phyloP scores from a whole-genome alignment of 495 filamentous ascomycete species.

The Annulohypoxylon stygium region DNA sequence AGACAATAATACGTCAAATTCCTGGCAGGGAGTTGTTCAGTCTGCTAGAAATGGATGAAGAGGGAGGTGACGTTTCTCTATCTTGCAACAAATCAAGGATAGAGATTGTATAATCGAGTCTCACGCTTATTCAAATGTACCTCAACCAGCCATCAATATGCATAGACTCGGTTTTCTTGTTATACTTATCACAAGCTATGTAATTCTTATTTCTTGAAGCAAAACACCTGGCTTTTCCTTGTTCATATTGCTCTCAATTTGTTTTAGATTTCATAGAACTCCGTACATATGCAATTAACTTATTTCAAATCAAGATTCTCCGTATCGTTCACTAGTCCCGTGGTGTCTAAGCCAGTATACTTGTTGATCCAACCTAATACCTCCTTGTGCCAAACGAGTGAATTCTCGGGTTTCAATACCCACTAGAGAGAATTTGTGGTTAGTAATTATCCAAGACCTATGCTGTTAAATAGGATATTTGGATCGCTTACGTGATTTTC shows the following conservation, averaged over 20 bases:
- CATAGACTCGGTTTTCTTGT: not conserved
- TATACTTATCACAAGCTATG: not conserved
- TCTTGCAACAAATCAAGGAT: not conserved
- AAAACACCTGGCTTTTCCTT: not conserved
- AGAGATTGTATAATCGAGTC: not conserved
- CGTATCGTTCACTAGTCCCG: constrained; percentile 31
- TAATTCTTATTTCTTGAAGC: not conserved
- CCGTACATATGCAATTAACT: not conserved
- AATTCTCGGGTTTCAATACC: constrained; percentile 94
- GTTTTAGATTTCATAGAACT: not conserved
- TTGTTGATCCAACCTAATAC: constrained; percentile 93
- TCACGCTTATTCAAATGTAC: no score
- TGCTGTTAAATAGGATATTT: not conserved
- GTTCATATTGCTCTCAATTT: not conserved
- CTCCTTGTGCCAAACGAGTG: constrained; percentile 88
- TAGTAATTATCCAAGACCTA: constrained; percentile 11
- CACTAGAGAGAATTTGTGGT: constrained; percentile 66
- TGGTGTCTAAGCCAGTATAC: constrained; percentile 69
- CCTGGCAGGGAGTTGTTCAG: constrained; percentile 32
- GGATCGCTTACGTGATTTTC: constrained; percentile 69
- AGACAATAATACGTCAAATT: constrained; percentile 33
- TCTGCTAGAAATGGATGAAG: constrained; percentile 18
- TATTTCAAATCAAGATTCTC: constrained; percentile 30
- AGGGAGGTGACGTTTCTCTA: constrained; percentile 1
- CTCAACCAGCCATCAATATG: not conserved